Evolutionary conservation across 2,329 filamentous ascomycete species (phyloP), one percentile per base, ranked within the genome.

Genomic region (Setomelanomma holmii): DNA sequence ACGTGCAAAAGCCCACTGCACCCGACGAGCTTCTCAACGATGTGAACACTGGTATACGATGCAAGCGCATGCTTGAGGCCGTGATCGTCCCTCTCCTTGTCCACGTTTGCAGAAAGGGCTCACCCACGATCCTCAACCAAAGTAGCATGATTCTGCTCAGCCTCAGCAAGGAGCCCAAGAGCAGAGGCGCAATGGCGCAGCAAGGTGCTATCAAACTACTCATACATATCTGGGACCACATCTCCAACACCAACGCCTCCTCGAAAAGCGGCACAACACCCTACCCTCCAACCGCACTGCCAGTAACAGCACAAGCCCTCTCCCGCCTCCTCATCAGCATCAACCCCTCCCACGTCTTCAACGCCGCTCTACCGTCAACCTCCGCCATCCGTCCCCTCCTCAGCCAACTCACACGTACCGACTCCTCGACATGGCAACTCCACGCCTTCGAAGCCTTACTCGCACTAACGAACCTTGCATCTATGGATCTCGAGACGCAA

Each of bases 381-480:
- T 89, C 89, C 3, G 91, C 93, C n/a, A 88, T 98, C 50, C 86
- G 90, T 0, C 91, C 93, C 0, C 84, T 99, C 1, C 76, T 89
- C 5, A 86, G 85, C 17, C 88, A 98, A 47, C 82, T 98, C 14
- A 78, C 84, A 0, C 84, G 86, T 5, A 85, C 89, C 44, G 72
- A 76, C 5, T 75, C 69, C 20, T 85, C 68, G 5, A 64, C 65
- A 45, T 90, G 96, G 72, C 84, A 98, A 12, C 83, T 99, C 0
- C 92, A 95, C 0, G 87, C 89, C 0, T 99, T 98, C 63, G 95
- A 99, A 75, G 84, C 89, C 0, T 83, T 99, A 7, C 89, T 98
- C 73, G 93, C 95, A 0, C 84, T 99, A 30, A 98, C 95, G 0
- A 99, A 99, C 64, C 84, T 99, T 6, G 95, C 93, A 0, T 96